Evolutionary conservation across 2,329 filamentous ascomycete species (phyloP), one percentile per base, ranked within the genome.

Genomic region (Ceratocystis ficicola): DNA sequence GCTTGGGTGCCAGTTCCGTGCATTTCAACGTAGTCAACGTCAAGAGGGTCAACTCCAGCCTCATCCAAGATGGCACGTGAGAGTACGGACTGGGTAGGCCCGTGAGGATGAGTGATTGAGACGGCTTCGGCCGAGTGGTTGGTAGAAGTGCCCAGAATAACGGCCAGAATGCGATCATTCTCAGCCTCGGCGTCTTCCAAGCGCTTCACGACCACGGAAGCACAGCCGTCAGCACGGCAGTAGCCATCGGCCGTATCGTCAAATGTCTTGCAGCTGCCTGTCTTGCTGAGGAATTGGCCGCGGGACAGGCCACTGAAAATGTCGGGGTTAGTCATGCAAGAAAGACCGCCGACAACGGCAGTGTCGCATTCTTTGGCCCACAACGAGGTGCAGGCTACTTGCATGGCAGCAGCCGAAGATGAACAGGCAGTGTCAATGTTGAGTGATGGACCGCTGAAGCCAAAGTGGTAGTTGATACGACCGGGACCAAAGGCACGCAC

Each of bases 1-100:
- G 88, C 89, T 74, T 94, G 89, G 0, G 89, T 95, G 41, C 90
- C 90, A 2, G 90, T 95, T 15, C 89, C 90, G 73, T 95, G 90
- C 86, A 94, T 90, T 75, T 95, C 90, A 7, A 95, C 86, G 71
- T 93, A 95, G 74, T 85, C 85, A 62, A 95, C 81, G 69, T 92
- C 87, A 63, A 85, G 81, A 1, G 89, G 87, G 71, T 92, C 86
- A 25, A 94, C 81, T 67, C 87, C 86, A 52, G 88, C 86, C 55
- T 88, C 83, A 61, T 86, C 82, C 0, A 94, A 79, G 32, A 94
- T 85, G 48, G 83, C 79, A 66, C 83, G 82, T 71, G 87, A 93
- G 10, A 94, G 77, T 61, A 82, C 78, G 12, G 88, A 84, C 74
- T 95, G 90, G 0, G 88, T 87, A 15, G 84, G 86, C 3, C 84